Base-by-base conservation (phyloP, 768 basidiomycete species). In the Hortiboletus flavorubellus region DNA sequence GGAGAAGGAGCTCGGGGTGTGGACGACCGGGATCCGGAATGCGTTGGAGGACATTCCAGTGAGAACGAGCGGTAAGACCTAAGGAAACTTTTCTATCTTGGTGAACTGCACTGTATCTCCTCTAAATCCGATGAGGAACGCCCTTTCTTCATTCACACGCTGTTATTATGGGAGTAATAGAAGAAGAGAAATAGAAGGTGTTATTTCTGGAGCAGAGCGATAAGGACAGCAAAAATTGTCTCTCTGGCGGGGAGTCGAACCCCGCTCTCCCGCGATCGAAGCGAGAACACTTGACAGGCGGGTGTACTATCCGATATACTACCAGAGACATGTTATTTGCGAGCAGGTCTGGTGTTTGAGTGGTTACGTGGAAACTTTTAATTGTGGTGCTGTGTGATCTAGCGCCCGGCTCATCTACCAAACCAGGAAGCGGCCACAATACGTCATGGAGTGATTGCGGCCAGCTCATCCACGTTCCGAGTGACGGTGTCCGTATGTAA, bases 1-100 rank as follows among this genome's bases (percentile, higher is more conserved):
- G 31, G 88, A 91, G 68, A 85, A 78, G 68, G 93, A 96, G 68
- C 64, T 93, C 43, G 80, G 77, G 1, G 79, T 84, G 18, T 92
- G 89, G 89, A 80, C 72, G 55, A 73, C 76, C 34, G 85, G 89
- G 0, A 69, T 90, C 3, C 76, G 72, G 61, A 83, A 86, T 63
- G 82, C 74, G 26, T 50, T 83, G 48, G 67, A 79, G 59, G 83
- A 87, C 64, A 53, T 23, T 2, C 37, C 46, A 23, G 40, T n/a
- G 9, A 52, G 14, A 15, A 23, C 18, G 39, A 39, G 42, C 39
- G 16, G 48, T 12, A 48, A 35, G 31, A 11, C 23, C 0, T 65
- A 39, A 56, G 10, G 34, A 51, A 26, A 26, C 26, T 26, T 26
- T 7, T 33, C 31, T 34, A 5, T 34, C 11, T 34, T 11, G 33